Base-by-base conservation (phyloP, 208 protist species). In the Trypanosoma caninum region DNA sequence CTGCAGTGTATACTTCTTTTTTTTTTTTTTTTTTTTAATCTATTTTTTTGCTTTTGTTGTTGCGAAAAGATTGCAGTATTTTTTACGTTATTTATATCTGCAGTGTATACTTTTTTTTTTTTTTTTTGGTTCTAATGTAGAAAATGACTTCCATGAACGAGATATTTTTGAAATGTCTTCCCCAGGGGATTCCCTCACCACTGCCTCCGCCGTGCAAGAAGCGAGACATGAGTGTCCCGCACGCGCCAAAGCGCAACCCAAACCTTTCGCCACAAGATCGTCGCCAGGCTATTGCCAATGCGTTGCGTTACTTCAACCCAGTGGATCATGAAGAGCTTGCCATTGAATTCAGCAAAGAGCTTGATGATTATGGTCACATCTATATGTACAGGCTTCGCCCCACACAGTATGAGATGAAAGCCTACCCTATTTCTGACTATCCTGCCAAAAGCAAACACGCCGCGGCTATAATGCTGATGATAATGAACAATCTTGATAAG, bases 321-420 rank as follows among this genome's bases (percentile, higher is more conserved):
- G 44, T 65, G 28, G 45, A 70, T 31, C 89, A 95, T 62, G 50
- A 37, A 20, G 31, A 42, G 9, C 74, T 95, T 7, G 84, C 80
- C n/a, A 28, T 38, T 23, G 89, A 95, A 58, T 95, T 95, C 55
- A 52, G 59, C 16, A 47, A 67, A 10, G 89, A 95, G 55, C 48
- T 95, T 37, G 53, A 72, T 23, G 70, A 44, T 5, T 94, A 89
- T 59, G 89, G 89, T 13, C 87, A 94, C 51, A 93, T 95, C 52
- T 96, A 96, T 64, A 92, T 94, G 84, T 91, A 94, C 59, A 54
- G 91, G 16, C 91, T 96, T 44, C 76, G 80, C 40, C 91, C 91
- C 31, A 80, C 61, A 22, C 20, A 78, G 33, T 93, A 89, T 52
- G 46, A 65, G 18, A 90, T 96, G 46, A 65, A 61, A 37, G 34